A percentile compares a stretch with the other conserved stretches of the same genome.
Evolutionary conservation across 805 yeast genomes (phyloP).

Genomic region (Kregervanrija delftensis): DNA sequence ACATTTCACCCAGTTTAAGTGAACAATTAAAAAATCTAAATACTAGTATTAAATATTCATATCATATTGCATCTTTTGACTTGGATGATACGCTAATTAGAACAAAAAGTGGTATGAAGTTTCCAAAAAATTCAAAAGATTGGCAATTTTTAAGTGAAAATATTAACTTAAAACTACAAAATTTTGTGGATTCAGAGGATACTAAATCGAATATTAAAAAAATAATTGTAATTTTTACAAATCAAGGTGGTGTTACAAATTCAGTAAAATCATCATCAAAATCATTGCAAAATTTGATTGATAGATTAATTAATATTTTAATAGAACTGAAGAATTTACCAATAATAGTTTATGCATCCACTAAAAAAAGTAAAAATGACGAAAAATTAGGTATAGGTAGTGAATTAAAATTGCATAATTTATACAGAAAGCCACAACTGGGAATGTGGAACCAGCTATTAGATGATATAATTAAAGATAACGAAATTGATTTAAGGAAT

Average conservation of each 20-base stretch:
- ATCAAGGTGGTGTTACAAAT: constrained; percentile 69
- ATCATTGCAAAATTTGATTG: constrained; percentile 32
- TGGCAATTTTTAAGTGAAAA: constrained; percentile 55
- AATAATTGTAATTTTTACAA: constrained; percentile 67
- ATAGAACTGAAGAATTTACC: constrained; percentile 15
- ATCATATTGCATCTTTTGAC: constrained; percentile 63
- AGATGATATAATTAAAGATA: constrained; percentile 29
- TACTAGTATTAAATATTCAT: background rate
- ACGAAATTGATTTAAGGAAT: constrained; percentile 31
- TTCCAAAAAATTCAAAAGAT: constrained; percentile 54
- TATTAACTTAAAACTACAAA: constrained; percentile 20
- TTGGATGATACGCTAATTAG: constrained; percentile 72
- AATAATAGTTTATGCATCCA: constrained; percentile 55
- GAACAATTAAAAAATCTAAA: background rate
- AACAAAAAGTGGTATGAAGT: constrained; percentile 57
- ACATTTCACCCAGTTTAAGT: constrained; percentile 1
- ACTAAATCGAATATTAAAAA: constrained; percentile 6
- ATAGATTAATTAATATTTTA: constrained; percentile 35
- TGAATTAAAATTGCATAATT: constrained; percentile 20
- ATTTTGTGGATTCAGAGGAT: constrained; percentile 10
- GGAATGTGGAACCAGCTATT: constrained; percentile 70
- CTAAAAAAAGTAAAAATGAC: constrained; percentile 40
- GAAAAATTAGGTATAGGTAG: constrained; percentile 11
- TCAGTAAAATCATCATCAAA: constrained; percentile 21
- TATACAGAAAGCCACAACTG: constrained; percentile 62